Base-by-base conservation (phyloP, 495 filamentous ascomycete genomes). In the Cryomyces antarcticus region DNA sequence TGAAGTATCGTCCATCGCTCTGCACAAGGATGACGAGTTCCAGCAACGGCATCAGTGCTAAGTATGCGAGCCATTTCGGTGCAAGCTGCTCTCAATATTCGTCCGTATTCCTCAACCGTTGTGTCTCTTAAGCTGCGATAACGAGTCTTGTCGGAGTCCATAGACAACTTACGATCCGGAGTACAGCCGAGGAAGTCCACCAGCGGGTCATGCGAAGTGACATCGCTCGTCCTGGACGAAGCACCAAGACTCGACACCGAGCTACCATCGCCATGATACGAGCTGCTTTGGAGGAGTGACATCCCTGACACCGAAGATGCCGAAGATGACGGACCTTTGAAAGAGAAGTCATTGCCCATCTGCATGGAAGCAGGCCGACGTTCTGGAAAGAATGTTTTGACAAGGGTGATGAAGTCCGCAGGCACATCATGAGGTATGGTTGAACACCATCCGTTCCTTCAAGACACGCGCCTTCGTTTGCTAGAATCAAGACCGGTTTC, bases 1-100 rank as follows among this genome's bases (percentile, higher is more conserved):
- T 84, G 86, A 28, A 92, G 66, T 24, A 89, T 71, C 1, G 76
- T 69, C 78, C 78, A 82, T 37, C 69, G 61, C 55, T 82, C 78
- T 9, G 77, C 78, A 49, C 77, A 81, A 10, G 78, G 78, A 57
- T 82, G 78, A 34, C 73, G 79, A 10, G 66, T 60, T 13, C 78
- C 78, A 42, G 71, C 64, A 10, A 68, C 60, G 24, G 58, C 70
- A 30, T 81, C 77, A 10, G 63, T 48, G 31, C 78, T 77, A 30
- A 81, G 58, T 28, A 64, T 62, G 35, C 75, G 70, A 28, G 54
- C 60, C 78, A 82, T 78, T 46, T 80, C 73, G 37, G 77, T 69
- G 45, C 78, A 64, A 9, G 74, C 74, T 33, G 68, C 57, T 24
- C 71, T 69, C 35, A 63, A 53, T 39, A 58, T 58, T 17, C 51